Percentiles rank a stretch among this genome's conserved stretches.
These are phyloP conservation scores for Hypoxylon sp. DNA, from an alignment of 2,329 filamentous ascomycete species.

Conservation along the genomic window DNA sequence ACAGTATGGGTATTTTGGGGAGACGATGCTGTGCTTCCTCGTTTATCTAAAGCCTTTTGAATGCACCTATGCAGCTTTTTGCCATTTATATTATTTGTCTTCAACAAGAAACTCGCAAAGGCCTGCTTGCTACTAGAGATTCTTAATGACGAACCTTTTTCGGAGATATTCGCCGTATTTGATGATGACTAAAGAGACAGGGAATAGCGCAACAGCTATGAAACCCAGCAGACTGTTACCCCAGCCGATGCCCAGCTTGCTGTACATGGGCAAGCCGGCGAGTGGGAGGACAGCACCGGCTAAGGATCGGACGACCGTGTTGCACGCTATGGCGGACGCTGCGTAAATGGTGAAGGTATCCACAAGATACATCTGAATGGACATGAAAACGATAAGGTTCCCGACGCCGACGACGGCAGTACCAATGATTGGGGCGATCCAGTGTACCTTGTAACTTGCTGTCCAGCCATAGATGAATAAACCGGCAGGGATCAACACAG, in stretches of 20 bases:
- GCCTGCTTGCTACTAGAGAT: constrained; percentile 27
- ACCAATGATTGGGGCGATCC: constrained; percentile 66
- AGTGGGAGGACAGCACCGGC: constrained; percentile 68
- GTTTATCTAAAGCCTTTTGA: constrained; percentile 1
- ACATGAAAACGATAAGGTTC: constrained; percentile 59
- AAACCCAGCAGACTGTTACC: constrained; percentile 51
- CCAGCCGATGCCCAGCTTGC: constrained; percentile 50
- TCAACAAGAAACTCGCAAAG: constrained; percentile 4
- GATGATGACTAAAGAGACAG: constrained; percentile 41
- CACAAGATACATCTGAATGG: constrained; percentile 69
- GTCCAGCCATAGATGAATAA: constrained; percentile 55
- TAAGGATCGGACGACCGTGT: constrained; percentile 64
- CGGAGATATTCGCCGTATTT: constrained; percentile 43
- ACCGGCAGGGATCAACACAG: constrained; percentile 47
- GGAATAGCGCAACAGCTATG: constrained; percentile 47
- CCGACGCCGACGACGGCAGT: constrained; percentile 60
- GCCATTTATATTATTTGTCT: constrained; percentile 1
- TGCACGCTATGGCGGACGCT: constrained; percentile 65
- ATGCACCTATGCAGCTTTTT: constrained; percentile 16
- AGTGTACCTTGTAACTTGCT: constrained; percentile 55
- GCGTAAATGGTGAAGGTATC: constrained; percentile 61
- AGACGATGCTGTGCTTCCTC: constrained; percentile 13
- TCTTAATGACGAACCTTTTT: constrained; percentile 35
- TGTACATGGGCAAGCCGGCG: constrained; percentile 54
- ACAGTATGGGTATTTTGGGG: background rate